These are phyloP conservation scores for Pseudogymnoascus sp. DNA, from an alignment of 2,329 filamentous ascomycete species.

Conservation along the genomic window DNA sequence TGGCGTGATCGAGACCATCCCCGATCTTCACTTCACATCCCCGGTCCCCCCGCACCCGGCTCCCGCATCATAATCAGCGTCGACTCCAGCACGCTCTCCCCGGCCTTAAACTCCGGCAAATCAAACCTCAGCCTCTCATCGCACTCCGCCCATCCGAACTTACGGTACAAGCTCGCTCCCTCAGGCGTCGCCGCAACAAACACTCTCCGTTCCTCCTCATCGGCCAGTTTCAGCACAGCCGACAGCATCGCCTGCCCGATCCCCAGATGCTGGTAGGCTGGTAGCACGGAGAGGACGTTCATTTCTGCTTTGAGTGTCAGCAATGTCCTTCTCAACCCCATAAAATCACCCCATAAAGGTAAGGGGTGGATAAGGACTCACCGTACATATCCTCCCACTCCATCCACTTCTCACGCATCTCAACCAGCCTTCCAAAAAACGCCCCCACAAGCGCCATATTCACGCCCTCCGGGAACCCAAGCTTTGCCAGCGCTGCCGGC, in stretches of 20 bases:
- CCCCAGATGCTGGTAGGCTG: constrained; percentile 31
- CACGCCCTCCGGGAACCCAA: not conserved
- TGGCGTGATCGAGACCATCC: constrained; percentile 2
- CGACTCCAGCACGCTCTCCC: not conserved
- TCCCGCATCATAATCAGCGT: constrained; percentile 8
- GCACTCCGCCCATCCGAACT: constrained; percentile 28
- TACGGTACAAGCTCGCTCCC: constrained; percentile 32
- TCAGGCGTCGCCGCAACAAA: constrained; percentile 34
- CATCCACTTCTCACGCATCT: not conserved
- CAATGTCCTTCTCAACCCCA: too few relatives aligned
- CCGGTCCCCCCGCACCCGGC: not conserved
- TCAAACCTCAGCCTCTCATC: constrained; percentile 22
- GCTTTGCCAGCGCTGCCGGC: constrained; percentile 12
- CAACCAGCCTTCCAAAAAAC: not conserved
- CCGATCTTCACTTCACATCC: constrained; percentile 2
- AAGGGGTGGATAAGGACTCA: not conserved
- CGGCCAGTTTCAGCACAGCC: constrained; percentile 32
- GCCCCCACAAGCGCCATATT: not conserved
- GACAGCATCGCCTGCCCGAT: constrained; percentile 30
- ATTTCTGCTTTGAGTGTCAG: constrained; percentile 16
- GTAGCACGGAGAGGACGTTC: constrained; percentile 31
- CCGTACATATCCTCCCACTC: not conserved
- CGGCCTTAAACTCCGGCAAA: not conserved
- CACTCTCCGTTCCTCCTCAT: constrained; percentile 26
- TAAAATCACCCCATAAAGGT: not conserved